Evolutionary conservation across 495 filamentous ascomycete species (phyloP), one percentile per base, ranked within the genome.

Genomic region (Parathielavia appendiculata): DNA sequence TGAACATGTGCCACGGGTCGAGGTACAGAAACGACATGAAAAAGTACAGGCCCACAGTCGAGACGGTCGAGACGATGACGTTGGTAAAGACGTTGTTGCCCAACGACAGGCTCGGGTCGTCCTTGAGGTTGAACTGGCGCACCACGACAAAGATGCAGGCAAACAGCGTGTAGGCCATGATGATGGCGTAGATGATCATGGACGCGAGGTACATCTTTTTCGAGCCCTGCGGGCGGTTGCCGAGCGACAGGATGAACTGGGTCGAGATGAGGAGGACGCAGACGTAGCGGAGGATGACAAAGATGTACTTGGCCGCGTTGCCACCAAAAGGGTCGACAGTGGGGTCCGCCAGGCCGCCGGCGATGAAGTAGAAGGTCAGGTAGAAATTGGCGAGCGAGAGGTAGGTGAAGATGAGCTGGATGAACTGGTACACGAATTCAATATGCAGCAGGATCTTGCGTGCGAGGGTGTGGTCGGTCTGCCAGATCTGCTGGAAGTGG

Each of bases 1-100:
- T 99, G 74, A 97, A 89, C 91, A 99, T 95, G 77, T 99, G 93
- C 95, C 95, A 99, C 0, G 95, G 95, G 66, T 97, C 95, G 26
- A 97, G 84, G 73, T 97, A 99, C 30, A 99, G 72, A 77, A 97
- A 93, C 58, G 84, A 89, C 82, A 91, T 95, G 74, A 95, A 78
- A 78, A 99, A 95, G 79, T 97, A 97, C 1, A 99, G 79, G 1
- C 95, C 95, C 39, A 97, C 73, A 1, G 95, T 99, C 6, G 88
- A 92, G 20, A 85, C 79, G 51, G 87, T 88, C n/a, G 86, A 91
- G 58, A 99, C 81, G 69, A 97, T 89, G 32, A 99, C 81, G 74
- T 97, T 97, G 50, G 92, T 90, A 76, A 99, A 93, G 40, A 95
- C 77, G 64, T 92, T 89, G 74, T 90, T 85, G 60, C 89, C 91